Evolutionary conservation across 2,329 filamentous ascomycete genomes (phyloP), one percentile per base, ranked within the genome.

Genomic region (Colletotrichum trifolii): DNA sequence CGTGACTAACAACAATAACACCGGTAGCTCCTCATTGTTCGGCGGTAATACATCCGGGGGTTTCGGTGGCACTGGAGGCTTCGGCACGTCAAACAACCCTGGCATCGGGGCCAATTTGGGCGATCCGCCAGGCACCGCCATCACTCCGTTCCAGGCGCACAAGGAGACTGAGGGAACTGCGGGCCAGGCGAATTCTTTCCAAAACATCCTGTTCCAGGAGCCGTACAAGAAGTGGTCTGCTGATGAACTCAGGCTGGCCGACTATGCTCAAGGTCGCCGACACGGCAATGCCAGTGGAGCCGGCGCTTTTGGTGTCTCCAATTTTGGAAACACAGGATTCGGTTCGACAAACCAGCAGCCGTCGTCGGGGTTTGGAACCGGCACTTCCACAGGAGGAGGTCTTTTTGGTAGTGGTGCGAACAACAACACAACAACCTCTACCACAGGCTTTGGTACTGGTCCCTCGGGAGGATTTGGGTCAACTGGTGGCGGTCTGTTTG

Each of bases 221-320:
- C 87, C 91, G 1, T 96, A 95, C 81, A 90, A 89, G 76, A 96
- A 96, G 75, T 98, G 91, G 82, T 97, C 95, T 9, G 87, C 92
- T n/a, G 96, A 92, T 72, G 91, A 96, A 76, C 79, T 96, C 58
- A 86, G 92, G 73, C 78, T 97, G 67, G 93, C 89, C 49, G 96
- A 99, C 77, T 99, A 99, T 76, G 87, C 90, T 64, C 91, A 94
- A 77, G 94, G 94, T 54, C 89, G 94, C 64, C 90, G 91, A 58
- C 93, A 87, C 75, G 96, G 94, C 39, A 97, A 95, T 77, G 85
- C 87, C 46, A 93, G 91, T 67, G 93, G 93, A 36, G 91, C 94
- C 69, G 94, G 94, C 64, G 92, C 91, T 8, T 97, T 97, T 77
- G 95, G 94, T 15, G 84, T 89, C 34, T 83, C 83, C 17, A 77